Evolutionary conservation across 371 early-diverging fungal genomes (phyloP).

Genomic region (Mortierella sp.): DNA sequence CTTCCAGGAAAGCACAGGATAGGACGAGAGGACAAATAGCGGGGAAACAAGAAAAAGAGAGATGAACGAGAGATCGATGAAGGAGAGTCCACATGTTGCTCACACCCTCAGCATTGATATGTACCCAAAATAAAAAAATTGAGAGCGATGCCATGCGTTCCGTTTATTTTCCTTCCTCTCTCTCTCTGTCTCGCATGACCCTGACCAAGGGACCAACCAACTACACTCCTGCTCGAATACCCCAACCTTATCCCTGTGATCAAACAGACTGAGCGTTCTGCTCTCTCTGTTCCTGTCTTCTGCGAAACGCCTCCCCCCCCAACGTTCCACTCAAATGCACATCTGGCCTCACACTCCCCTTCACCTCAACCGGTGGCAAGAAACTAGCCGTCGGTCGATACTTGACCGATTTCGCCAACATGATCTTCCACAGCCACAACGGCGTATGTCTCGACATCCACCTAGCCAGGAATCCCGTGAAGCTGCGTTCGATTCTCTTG

Average conservation of each 20-base stretch:
- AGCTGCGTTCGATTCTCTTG: neutral
- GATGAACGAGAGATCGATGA: neutral
- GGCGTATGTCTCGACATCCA: conserved; percentile 12
- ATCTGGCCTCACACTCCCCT: neutral
- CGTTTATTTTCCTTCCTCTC: neutral
- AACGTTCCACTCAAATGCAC: neutral
- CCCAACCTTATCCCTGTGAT: neutral
- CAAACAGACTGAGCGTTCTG: neutral
- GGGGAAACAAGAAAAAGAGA: neutral
- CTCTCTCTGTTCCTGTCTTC: neutral
- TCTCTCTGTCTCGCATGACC: neutral
- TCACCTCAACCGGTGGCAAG: neutral
- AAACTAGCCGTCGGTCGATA: neutral
- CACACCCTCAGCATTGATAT: neutral
- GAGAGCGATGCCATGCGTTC: neutral
- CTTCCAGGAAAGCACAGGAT: too few relatives aligned
- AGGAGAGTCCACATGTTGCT: neutral
- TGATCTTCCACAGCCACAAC: neutral
- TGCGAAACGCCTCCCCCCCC: neutral
- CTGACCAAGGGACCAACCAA: neutral
- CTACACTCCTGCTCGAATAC: neutral
- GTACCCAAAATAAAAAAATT: neutral
- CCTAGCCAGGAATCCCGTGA: neutral
- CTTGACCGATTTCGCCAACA: conserved; percentile 10
- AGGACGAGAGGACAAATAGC: too few relatives aligned